Percentiles rank a stretch among this genome's conserved stretches.
These are phyloP conservation scores for Themeda triandra DNA, from an alignment of 176 grass and related monocot genomes.

Conservation along the genomic window DNA sequence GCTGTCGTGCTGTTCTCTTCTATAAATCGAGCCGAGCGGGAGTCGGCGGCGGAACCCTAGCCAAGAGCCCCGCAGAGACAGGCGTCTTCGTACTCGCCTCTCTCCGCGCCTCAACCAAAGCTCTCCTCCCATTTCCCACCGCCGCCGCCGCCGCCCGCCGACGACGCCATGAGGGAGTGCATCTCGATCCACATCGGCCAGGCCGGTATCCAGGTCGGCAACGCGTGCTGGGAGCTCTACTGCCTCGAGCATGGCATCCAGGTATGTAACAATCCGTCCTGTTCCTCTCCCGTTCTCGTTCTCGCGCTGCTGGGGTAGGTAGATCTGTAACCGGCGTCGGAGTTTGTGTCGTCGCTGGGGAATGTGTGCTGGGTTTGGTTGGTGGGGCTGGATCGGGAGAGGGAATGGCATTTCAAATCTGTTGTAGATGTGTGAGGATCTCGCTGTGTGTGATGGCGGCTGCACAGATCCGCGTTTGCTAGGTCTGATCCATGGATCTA, in stretches of 20 bases:
- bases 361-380: background rate
- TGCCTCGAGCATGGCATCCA: conserved; percentile 92
- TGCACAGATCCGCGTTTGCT: background rate
- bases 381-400: background rate
- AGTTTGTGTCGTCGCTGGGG: background rate
- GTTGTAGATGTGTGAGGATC: background rate
- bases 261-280: conserved; percentile 45
- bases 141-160: background rate
- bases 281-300: background rate
- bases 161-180: conserved; percentile 69
- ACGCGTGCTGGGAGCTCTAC: conserved; percentile 89
- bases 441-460: background rate
- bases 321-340: background rate
- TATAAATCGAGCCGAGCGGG: background rate
- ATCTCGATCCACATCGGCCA: conserved; percentile 91
- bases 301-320: background rate
- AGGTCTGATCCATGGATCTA: no score
- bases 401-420: background rate
- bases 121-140: background rate
- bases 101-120: conserved; percentile 25
- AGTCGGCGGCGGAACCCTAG: background rate
- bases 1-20: background rate
- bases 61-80: conserved; percentile 35
- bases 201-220: conserved; percentile 88
- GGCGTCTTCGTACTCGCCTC: conserved; percentile 83